Evolutionary conservation across 1,284 basidiomycete genomes (phyloP), one percentile per base, ranked within the genome.

Genomic region (Ganoderma boninense): DNA sequence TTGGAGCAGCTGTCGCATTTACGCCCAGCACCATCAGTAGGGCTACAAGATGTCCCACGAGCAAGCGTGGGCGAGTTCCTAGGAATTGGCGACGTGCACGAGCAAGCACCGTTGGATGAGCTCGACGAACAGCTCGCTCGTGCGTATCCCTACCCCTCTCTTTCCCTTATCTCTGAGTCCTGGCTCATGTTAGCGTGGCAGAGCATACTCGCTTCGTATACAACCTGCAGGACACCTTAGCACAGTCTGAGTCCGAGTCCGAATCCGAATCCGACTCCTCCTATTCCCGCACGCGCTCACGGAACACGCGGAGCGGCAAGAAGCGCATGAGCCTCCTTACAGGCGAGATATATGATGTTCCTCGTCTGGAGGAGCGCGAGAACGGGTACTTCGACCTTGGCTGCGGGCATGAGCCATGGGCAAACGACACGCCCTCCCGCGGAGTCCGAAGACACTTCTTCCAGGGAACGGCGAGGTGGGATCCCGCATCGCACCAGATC

Each of bases 21-120:
- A 29, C 90, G 90, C 0, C 89, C 91, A 71, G 96, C 95, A 0
- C 97, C 97, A 0, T 95, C 95, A 13, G 95, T 96, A 0, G 94
- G 91, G 68, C 89, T 98, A 86, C 95, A 97, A 64, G 90, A 94
- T 60, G 92, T 95, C 0, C 96, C 96, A 0, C 81, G 87, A 65
- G 89, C 93, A 76, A 87, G 86, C 60, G 71, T 94, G 0, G 90
- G 88, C 10, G 83, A 87, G n/a, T 92, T 95, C 73, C 84, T 93
- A 4, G 89, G 88, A 0, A 84, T 91, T 68, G 83, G 83, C 14
- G 79, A 86, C 67, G 85, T 86, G 32, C 71, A 79, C 38, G 84
- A 84, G 29, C 82, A 84, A 49, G 83, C 82, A 67, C 71, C 73
- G 2, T 29, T 69, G 2, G 86, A 93, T 71, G 87, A 89, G 23